Evolutionary conservation across 352 stramenopile species (phyloP).

Genomic region (Phytophthora ramorum): DNA sequence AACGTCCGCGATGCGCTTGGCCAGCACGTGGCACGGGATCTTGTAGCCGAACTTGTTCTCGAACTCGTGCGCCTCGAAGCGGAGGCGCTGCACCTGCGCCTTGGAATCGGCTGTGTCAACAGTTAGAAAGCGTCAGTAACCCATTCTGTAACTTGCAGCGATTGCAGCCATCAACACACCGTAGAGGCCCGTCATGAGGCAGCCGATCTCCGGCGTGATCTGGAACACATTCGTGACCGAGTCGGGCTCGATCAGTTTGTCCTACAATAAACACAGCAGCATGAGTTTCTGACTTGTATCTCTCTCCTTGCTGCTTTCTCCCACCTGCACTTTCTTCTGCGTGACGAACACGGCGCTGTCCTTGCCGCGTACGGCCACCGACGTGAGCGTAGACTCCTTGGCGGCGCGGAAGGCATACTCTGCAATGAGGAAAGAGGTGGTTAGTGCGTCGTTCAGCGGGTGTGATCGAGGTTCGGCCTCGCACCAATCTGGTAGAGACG

Average conservation of each 20-base stretch:
- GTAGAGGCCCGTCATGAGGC: slow-evolving; percentile 95
- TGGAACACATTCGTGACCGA: slow-evolving; percentile 97
- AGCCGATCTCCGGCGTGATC: slow-evolving; percentile 96
- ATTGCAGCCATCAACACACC: slow-evolving; percentile 37
- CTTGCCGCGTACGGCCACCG: slow-evolving; percentile 95
- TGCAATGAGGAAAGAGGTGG: slow-evolving; percentile 19
- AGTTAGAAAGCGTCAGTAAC: neutral
- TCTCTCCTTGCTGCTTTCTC: neutral
- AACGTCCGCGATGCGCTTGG: slow-evolving; percentile 98
- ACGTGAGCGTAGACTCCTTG: slow-evolving; percentile 94
- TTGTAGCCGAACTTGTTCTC: slow-evolving; percentile 97
- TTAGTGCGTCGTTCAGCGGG: neutral
- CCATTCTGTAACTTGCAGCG: neutral
- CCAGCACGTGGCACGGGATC: slow-evolving; percentile 94
- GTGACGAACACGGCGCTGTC: slow-evolving; percentile 96
- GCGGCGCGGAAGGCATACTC: slow-evolving; percentile 99
- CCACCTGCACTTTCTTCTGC: slow-evolving; percentile 98
- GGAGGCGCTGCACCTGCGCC: slow-evolving; percentile 94
- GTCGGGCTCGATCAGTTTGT: slow-evolving; percentile 95
- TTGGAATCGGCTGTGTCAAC: slow-evolving; percentile 82
- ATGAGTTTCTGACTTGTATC: neutral
- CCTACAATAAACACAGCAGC: slow-evolving; percentile 44
- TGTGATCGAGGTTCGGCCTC: slow-evolving; percentile 4
- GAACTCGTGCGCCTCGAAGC: slow-evolving; percentile 98
- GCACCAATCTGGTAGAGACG: slow-evolving; percentile 98